Conservation (phyloP, 257 asterid species). For the Craterostigma plantagineum region DNA sequence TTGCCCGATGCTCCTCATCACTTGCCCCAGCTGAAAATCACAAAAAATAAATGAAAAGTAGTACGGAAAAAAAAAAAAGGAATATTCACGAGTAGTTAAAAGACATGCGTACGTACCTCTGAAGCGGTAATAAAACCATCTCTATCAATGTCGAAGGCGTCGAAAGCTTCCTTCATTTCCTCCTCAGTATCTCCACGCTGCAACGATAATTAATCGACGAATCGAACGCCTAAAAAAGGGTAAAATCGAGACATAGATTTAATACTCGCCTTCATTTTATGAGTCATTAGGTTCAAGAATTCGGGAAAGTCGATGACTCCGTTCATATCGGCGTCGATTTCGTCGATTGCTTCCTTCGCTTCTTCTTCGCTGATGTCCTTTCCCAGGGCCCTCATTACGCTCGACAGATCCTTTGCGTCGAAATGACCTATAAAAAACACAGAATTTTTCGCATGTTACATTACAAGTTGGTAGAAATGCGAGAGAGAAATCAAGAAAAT, state of each 20-base stretch:
- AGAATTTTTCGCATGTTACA: too few species aligned
- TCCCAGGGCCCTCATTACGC: conserved; percentile 9
- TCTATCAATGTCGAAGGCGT: conserved; percentile 9
- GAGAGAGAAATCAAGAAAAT: too few species aligned
- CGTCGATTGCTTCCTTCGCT: conserved; percentile 11
- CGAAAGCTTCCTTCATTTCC: conserved; percentile 10
- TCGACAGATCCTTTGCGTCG: conserved; percentile 11
- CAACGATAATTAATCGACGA: background rate
- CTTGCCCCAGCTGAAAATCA: too few species aligned
- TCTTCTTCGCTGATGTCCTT: conserved; percentile 14
- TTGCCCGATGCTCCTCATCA: too few species aligned
- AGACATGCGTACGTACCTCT: too few species aligned
- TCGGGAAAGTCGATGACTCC: conserved; percentile 15
- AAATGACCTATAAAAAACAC: conserved; percentile 9
- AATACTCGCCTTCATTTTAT: conserved; percentile 13
- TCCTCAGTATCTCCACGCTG: conserved; percentile 9
- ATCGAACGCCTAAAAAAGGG: background rate
- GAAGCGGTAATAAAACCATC: conserved; percentile 7
- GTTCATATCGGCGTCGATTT: conserved; percentile 14
- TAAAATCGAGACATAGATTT: background rate
- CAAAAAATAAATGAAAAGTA: background rate
- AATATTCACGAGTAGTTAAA: background rate
- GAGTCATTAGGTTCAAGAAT: conserved; percentile 13
- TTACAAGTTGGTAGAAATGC: too few species aligned
- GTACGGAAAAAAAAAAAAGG: too few species aligned